Evolutionary conservation across 495 filamentous ascomycete genomes (phyloP).

Genomic region (Penicillium paradoxum): DNA sequence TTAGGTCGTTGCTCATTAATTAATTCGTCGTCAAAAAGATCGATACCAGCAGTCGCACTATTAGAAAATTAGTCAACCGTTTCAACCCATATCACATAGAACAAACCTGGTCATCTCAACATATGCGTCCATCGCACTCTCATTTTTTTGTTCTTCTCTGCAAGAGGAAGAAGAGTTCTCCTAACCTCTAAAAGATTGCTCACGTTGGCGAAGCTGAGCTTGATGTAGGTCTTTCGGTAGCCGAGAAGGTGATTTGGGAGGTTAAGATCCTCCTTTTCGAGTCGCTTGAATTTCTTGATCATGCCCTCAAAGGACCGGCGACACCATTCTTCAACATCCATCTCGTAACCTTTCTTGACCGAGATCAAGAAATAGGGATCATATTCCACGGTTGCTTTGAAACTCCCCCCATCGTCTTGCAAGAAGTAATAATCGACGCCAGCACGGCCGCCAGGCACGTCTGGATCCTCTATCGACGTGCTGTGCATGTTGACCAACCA

Average conservation of each 20-base stretch:
- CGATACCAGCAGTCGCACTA: conserved; percentile 82
- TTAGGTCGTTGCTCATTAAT: conserved; percentile 79
- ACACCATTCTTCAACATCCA: conserved; percentile 95
- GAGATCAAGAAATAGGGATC: conserved; percentile 96
- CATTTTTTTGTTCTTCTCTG: conserved; percentile 93
- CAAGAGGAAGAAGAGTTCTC: conserved; percentile 79
- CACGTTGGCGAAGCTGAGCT: conserved; percentile 84
- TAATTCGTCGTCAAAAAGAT: conserved; percentile 92
- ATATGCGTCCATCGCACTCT: conserved; percentile 97
- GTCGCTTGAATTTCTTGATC: conserved; percentile 67
- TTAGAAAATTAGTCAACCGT: neutral
- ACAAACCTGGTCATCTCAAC: conserved; percentile 86
- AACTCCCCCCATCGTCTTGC: conserved; percentile 85
- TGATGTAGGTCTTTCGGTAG: conserved; percentile 79
- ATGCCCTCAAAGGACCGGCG: conserved; percentile 78
- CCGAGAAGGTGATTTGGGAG: conserved; percentile 97
- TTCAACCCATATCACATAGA: neutral
- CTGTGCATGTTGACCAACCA: conserved; percentile 96
- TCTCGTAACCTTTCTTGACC: conserved; percentile 79
- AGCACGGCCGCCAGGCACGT: conserved; percentile 73
- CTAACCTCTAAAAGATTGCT: conserved; percentile 76
- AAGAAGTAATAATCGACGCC: conserved; percentile 97
- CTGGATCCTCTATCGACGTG: conserved; percentile 80
- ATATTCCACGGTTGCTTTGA: conserved; percentile 94
- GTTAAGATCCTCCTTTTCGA: conserved; percentile 89